A percentile compares a stretch with the other conserved stretches of the same genome.
Conservation (phyloP, 768 basidiomycete genomes). For the Pulveroboletus sp. region DNA sequence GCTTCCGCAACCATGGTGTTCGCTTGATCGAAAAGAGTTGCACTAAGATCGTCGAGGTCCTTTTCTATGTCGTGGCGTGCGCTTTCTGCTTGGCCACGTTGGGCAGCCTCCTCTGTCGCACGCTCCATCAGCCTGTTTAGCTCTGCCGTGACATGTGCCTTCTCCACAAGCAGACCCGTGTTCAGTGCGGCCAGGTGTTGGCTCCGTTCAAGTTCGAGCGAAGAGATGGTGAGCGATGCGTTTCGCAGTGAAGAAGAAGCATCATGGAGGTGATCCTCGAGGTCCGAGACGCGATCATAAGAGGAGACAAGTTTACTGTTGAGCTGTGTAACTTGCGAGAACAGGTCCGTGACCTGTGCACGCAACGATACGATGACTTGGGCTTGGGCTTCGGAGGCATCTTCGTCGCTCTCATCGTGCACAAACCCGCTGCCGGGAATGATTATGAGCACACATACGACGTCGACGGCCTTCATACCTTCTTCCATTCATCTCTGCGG, state of each 20-base stretch:
- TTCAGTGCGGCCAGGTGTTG: conserved; percentile 88
- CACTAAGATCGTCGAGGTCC: conserved; percentile 93
- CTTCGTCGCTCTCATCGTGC: conserved; percentile 26
- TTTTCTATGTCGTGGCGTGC: conserved; percentile 83
- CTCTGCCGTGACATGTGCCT: conserved; percentile 84
- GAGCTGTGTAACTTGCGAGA: conserved; percentile 85
- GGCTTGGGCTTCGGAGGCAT: conserved; percentile 64
- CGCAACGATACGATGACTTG: conserved; percentile 81
- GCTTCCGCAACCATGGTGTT: conserved; percentile 99
- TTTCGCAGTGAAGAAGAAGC: conserved; percentile 53
- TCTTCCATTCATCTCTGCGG: conserved; percentile 2
- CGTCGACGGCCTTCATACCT: conserved; percentile 13
- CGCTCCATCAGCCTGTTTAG: conserved; percentile 91
- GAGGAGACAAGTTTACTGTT: conserved; percentile 91
- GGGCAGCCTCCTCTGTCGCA: conserved; percentile 91
- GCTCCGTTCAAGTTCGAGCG: conserved; percentile 79
- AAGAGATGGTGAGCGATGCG: conserved; percentile 63
- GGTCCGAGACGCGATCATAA: conserved; percentile 87
- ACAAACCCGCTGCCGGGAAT: background rate
- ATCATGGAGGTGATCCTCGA: conserved; percentile 86
- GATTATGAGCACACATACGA: conserved; percentile 4
- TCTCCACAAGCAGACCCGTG: conserved; percentile 89
- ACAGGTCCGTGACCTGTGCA: conserved; percentile 77
- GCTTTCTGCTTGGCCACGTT: conserved; percentile 84
- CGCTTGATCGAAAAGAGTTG: conserved; percentile 84